phyloP scores from a whole-genome alignment of 495 filamentous ascomycete genomes.

The Poronia punctata region DNA sequence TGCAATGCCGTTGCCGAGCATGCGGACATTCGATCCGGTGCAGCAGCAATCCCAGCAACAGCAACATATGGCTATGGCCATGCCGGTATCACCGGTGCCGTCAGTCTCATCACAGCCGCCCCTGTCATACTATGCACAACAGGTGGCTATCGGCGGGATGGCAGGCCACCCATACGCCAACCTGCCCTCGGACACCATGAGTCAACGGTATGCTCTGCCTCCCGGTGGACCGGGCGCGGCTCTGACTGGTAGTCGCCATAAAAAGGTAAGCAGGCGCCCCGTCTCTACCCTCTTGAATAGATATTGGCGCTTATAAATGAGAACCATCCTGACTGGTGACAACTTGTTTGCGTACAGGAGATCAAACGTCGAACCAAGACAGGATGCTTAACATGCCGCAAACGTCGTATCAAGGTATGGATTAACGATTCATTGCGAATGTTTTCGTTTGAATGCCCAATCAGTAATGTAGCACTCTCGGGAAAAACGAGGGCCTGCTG shows the following conservation, averaged over 20 bases:
- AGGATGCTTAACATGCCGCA: constrained; percentile 92
- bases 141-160: constrained; percentile 23
- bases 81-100: constrained; percentile 23
- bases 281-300: constrained; percentile 3
- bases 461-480: not conserved
- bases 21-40: constrained; percentile 50
- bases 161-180: constrained; percentile 39
- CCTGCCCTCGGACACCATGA: constrained; percentile 34
- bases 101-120: constrained; percentile 26
- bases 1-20: constrained; percentile 58
- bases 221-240: constrained; percentile 55
- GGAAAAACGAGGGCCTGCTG: constrained; percentile 11
- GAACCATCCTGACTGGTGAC: constrained; percentile 11
- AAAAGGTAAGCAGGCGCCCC: constrained; percentile 55
- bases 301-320: not conserved
- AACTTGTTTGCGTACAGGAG: constrained; percentile 48
- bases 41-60: constrained; percentile 39
- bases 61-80: constrained; percentile 30
- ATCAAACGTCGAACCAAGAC: constrained; percentile 98
- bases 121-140: constrained; percentile 31
- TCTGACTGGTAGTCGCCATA: constrained; percentile 76
- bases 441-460: constrained; percentile 1
- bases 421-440: constrained; percentile 11
- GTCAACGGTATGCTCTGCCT: constrained; percentile 35
- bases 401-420: constrained; percentile 96